Evolutionary conservation across 768 basidiomycete genomes (phyloP).

Genomic region (Sarcomyxa edulis): DNA sequence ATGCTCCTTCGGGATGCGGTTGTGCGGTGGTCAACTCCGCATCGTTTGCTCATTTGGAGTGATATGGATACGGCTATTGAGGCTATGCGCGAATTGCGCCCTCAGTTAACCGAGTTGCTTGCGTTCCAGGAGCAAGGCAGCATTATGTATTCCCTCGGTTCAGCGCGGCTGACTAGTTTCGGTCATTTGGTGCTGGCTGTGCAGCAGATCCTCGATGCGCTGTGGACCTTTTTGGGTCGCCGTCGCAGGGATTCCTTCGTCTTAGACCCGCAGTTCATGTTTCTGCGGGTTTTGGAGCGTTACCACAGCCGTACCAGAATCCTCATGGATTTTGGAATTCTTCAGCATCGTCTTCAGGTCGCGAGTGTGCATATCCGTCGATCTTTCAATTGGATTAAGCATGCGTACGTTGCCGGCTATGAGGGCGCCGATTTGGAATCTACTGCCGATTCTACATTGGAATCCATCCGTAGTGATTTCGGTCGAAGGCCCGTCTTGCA

Average conservation of each 20-base stretch:
- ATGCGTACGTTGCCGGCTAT: too few relatives aligned
- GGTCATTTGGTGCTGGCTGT: slow-evolving; percentile 2
- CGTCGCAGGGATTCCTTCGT: background rate
- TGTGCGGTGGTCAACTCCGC: slow-evolving; percentile 6
- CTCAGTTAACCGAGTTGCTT: too few relatives aligned
- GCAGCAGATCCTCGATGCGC: slow-evolving; percentile 1
- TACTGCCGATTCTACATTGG: background rate
- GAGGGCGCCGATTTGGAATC: too few relatives aligned
- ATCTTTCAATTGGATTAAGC: too few relatives aligned
- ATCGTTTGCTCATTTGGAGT: background rate
- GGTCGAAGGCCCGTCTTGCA: background rate
- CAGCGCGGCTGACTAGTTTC: too few relatives aligned
- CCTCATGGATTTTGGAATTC: too few relatives aligned
- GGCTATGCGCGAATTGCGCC: too few relatives aligned
- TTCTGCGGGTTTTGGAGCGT: background rate
- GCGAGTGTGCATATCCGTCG: too few relatives aligned
- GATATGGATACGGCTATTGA: too few relatives aligned
- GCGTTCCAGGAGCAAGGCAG: too few relatives aligned
- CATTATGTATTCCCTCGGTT: too few relatives aligned
- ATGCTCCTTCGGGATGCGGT: slow-evolving; percentile 1
- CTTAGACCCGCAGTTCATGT: background rate
- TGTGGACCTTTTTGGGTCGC: background rate
- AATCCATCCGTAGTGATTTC: background rate
- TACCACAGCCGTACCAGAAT: background rate
- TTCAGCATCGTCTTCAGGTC: too few relatives aligned